Evolutionary conservation across 495 filamentous ascomycete genomes (phyloP), one percentile per base, ranked within the genome.

Genomic region (Trichoderma asperelloides): DNA sequence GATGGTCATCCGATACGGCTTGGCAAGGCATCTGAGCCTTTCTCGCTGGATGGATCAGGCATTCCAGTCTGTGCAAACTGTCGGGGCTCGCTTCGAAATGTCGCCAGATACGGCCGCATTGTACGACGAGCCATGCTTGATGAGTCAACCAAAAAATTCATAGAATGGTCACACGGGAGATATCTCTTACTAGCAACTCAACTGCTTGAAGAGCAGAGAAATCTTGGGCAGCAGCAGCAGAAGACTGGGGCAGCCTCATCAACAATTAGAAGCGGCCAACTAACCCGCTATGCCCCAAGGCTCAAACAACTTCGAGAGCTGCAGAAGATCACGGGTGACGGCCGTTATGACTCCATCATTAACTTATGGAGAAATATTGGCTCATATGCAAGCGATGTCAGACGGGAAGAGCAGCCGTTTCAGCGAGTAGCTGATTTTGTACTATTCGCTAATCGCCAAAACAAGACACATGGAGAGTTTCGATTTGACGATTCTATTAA

Each of bases 61-160:
- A 43, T 43, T 41, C 33, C 63, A 67, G 79, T 73, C 5, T 92
- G 89, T 75, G 85, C 89, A 3, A 79, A 68, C 2, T 94, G 89
- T 71, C 84, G 88, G 11, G 82, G 83, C 0, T 81, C 87, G 3
- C 76, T 93, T 28, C 78, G 87, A 25, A 80, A 83, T 62, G 80
- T 91, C 65, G 75, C 87, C 12, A 77, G 89, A 18, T 92, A 93
- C 70, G 84, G 87, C 37, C 81, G 88, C 25, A 83, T 92, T 8
- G 81, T 89, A 33, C 81, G 85, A 43, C 81, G 86, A 4, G 89
- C 83, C 6, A 73, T 85, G 62, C 75, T 93, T 2, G 87, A 92
- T 65, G 87, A 91, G 71, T 77, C 85, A 0, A 88, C 87, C 0
- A 90, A 89, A 73, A 88, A 86, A 67, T 88, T 92, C 71, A 83